Conservation (phyloP, 352 stramenopile species). For the Thalassiosira delicatula region DNA sequence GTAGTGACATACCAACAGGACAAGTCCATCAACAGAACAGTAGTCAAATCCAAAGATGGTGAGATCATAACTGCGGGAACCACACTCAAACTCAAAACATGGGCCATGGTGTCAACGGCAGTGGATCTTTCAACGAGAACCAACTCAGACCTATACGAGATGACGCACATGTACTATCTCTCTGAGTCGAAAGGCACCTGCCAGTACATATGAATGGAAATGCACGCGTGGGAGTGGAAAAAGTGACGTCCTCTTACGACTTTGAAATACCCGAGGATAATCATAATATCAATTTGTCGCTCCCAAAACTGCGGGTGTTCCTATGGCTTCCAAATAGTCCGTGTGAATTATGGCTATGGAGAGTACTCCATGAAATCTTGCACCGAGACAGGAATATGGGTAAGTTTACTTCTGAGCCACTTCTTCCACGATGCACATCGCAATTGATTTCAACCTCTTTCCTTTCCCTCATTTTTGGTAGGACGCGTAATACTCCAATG, state of each 20-base stretch:
- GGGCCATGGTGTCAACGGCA: neutral
- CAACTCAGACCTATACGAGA: neutral
- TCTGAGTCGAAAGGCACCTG: neutral
- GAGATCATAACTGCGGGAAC: neutral
- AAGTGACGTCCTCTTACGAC: neutral
- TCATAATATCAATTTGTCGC: no score
- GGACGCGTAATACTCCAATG: neutral
- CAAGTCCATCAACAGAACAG: constrained; percentile 13
- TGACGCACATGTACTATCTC: neutral
- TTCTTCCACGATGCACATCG: neutral
- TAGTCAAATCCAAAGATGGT: constrained; percentile 8
- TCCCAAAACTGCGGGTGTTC: neutral
- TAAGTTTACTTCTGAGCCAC: neutral
- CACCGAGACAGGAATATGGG: neutral
- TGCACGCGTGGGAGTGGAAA: neutral
- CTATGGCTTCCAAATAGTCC: neutral
- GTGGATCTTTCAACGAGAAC: neutral
- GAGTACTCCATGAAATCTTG: neutral
- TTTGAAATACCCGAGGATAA: constrained; percentile 1
- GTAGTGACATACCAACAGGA: neutral
- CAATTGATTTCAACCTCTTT: neutral
- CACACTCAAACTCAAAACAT: neutral
- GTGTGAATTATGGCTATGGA: constrained; percentile 7
- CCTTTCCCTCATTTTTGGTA: neutral
- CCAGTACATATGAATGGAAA: neutral